Base-by-base conservation (phyloP, 2,329 filamentous ascomycete genomes). In the Ascochyta rabiei region DNA sequence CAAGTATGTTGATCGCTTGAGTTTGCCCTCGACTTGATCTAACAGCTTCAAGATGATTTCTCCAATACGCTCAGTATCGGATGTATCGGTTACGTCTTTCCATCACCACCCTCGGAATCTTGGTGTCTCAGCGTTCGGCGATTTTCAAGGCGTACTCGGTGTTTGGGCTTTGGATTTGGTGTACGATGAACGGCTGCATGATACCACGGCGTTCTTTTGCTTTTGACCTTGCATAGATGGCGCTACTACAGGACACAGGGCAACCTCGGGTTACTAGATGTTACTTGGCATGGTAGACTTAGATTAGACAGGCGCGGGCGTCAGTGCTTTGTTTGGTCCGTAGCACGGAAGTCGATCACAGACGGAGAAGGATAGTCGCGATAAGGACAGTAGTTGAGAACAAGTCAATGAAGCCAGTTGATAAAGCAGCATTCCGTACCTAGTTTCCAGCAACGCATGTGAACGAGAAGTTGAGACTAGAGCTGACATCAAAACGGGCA, bases 151-250 rank as follows among this genome's bases (percentile, higher is more conserved):
- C 56, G 65, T 64, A 2, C 49, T 53, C 3, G 61, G 63, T 44
- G 65, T 60, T 61, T 59, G 43, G 55, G 33, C 18, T 30, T 37
- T 50, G 23, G 9, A 41, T 51, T 57, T 57, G 37, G 39, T 39
- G 39, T 62, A 55, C 57, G 50, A 48, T 28, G 57, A 53, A 56
- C 37, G 51, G 30, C 30, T 56, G 55, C 59, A 59, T 47, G 48
- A 53, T 60, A 56, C 40, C 40, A 45, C 39, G 46, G 42, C 35
- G 38, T 42, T 46, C 28, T 51, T 51, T 42, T 40, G 45, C 42
- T 57, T 62, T 54, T 24, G 52, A 39, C 8, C 28, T 37, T 54
- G 51, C 48, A 57, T 66, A 62, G 50, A 59, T 19, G 56, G 56
- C 53, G 55, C 48, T 53, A n/a, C 6, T 47, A 37, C 31, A 52